Base-by-base conservation (phyloP, 352 stramenopile species). In the Pythium sukuiense region DNA sequence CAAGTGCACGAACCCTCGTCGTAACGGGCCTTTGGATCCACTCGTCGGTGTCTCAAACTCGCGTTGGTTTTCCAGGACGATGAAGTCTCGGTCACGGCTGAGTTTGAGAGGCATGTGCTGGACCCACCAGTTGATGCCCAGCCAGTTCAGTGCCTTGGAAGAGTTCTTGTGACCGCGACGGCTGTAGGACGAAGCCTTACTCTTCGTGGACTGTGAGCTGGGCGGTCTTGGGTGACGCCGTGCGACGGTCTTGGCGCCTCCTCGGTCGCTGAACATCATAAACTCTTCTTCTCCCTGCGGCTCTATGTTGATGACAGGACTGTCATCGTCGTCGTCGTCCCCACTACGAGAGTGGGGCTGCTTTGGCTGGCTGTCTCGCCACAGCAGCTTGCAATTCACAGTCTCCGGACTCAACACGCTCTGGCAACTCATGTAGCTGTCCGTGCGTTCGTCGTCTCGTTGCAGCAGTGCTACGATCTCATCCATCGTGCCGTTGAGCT, bases 41-140 rank as follows among this genome's bases (percentile, higher is more conserved):
- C 6, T 18, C 8, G 26, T 29, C 6, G 45, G n/a, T 14, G 30
- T 68, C 37, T 58, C 46, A 20, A 72, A 63, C 65, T 63, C 65
- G 54, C 39, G 53, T 50, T 72, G 65, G 5, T 55, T 52, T 29
- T 72, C 65, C 8, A 72, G 29, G 33, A 72, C 59, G 14, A 72
- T 61, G 27, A 72, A 59, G 32, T 72, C 65, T 5, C 65, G 65
- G 55, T 72, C 65, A 14, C 65, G 65, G 39, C 59, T 64, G 39
- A 72, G 59, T 32, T 68, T 72, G 46, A 55, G 37, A n/a, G 65
- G 59, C 65, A 72, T 72, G 59, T 67, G 65, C 55, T 72, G 65
- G 18, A 72, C 65, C 65, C 65, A 72, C 65, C 65, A 72, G 59
- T 64, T 72, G 59, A 72, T 68, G 18, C 65, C 65, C 29, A 72